Evolutionary conservation across 495 filamentous ascomycete genomes (phyloP).

Genomic region (Aspergillus campestris): DNA sequence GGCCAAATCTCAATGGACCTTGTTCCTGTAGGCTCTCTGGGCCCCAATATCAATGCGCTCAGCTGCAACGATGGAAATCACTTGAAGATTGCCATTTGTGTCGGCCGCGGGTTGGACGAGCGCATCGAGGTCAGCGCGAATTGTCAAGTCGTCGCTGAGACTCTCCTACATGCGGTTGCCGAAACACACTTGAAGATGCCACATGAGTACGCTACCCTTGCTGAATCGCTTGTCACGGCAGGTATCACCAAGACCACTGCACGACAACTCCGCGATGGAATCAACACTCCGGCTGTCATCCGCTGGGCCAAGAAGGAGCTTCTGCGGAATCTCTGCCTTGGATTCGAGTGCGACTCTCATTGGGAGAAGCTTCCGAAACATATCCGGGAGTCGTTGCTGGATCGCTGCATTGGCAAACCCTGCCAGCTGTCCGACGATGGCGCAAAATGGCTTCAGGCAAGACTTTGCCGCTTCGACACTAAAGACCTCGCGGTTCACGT

Average conservation of each 20-base stretch:
- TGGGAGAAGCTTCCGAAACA: conserved; percentile 34
- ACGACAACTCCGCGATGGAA: conserved; percentile 28
- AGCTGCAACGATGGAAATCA: conserved; percentile 30
- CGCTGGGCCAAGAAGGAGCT: conserved; percentile 39
- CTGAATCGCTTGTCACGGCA: conserved; percentile 39
- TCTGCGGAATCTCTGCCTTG: conserved; percentile 33
- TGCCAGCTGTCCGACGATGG: conserved; percentile 19
- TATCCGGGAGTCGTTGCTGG: conserved; percentile 25
- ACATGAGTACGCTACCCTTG: conserved; percentile 41
- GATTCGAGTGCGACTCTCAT: conserved; percentile 32
- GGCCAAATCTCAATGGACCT: conserved; percentile 39
- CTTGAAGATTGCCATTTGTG: conserved; percentile 34
- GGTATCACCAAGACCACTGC: conserved; percentile 30
- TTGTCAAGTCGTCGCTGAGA: conserved; percentile 45
- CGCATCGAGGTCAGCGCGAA: conserved; percentile 37
- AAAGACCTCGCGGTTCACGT: conserved; percentile 28
- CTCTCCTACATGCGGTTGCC: conserved; percentile 44
- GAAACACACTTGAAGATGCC: conserved; percentile 41
- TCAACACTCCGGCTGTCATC: conserved; percentile 22
- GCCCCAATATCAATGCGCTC: conserved; percentile 39
- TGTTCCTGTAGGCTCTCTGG: conserved; percentile 30
- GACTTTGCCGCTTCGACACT: conserved; percentile 30
- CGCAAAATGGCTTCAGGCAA: conserved; percentile 26
- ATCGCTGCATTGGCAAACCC: conserved; percentile 29
- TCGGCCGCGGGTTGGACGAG: conserved; percentile 28